Conservation (phyloP, 805 yeast genomes). For the Candida khao-thaluensis region DNA sequence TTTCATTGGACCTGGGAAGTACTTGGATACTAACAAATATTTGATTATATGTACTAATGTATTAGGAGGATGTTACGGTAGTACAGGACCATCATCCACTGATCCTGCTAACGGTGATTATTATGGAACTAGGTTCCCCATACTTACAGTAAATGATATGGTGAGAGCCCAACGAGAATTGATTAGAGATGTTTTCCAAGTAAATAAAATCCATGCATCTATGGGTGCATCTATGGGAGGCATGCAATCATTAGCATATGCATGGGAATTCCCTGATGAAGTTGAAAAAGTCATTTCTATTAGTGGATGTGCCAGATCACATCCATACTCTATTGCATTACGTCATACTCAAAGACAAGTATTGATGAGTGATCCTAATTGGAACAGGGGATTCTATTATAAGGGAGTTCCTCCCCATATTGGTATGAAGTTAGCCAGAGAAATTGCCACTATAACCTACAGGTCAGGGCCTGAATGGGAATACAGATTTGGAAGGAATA, state of each 20-base stretch:
- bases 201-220: constrained; percentile 66
- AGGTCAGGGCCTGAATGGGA: constrained; percentile 99
- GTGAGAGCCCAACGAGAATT: constrained; percentile 81
- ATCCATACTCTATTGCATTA: constrained; percentile 91
- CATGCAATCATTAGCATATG: constrained; percentile 92
- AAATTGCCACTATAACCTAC: constrained; percentile 90
- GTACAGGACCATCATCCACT: constrained; percentile 84
- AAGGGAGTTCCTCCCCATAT: constrained; percentile 82
- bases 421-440: constrained; percentile 93
- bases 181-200: constrained; percentile 60
- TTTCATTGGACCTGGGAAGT: constrained; percentile 81
- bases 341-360: constrained; percentile 92
- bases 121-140: constrained; percentile 87
- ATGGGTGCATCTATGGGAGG: constrained; percentile 98
- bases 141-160: constrained; percentile 85
- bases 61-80: constrained; percentile 92
- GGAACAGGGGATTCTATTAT: constrained; percentile 90
- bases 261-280: constrained; percentile 73
- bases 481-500: constrained; percentile 80
- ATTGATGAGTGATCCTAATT: constrained; percentile 89
- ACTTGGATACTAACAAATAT: constrained; percentile 77
- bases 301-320: constrained; percentile 91
- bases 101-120: constrained; percentile 66
- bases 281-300: constrained; percentile 77
- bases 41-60: constrained; percentile 89